A percentile compares a stretch with the other conserved stretches of the same genome.
Evolutionary conservation across 805 yeast genomes (phyloP).

Genomic region (Scheffersomyces ergatensis): DNA sequence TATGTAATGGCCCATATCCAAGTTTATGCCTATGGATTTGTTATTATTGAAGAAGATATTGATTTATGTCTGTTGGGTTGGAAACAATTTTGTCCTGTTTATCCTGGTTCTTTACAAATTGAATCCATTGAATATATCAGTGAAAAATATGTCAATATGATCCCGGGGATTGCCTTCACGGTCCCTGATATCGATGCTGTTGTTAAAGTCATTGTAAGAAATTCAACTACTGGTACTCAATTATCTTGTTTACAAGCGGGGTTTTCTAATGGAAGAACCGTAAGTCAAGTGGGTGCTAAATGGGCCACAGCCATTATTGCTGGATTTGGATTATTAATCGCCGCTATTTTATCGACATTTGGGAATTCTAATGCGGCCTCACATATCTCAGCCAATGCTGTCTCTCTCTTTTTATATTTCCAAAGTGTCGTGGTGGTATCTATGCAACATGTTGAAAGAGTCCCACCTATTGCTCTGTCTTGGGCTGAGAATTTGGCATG

Average conservation of each 20-base stretch:
- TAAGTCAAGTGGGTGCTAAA: slow-evolving; percentile 74
- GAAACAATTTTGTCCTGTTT: slow-evolving; percentile 89
- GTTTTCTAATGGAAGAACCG: slow-evolving; percentile 76
- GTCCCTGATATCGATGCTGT: slow-evolving; percentile 88
- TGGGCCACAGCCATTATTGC: slow-evolving; percentile 95
- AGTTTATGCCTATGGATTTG: slow-evolving; percentile 85
- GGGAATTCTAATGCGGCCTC: slow-evolving; percentile 90
- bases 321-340: slow-evolving; percentile 79
- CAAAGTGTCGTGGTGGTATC: slow-evolving; percentile 82
- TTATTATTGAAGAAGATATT: slow-evolving; percentile 54
- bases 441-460: slow-evolving; percentile 80
- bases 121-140: slow-evolving; percentile 65
- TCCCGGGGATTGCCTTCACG: slow-evolving; percentile 83
- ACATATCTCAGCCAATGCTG: slow-evolving; percentile 82
- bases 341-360: slow-evolving; percentile 79
- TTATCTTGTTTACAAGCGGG: slow-evolving; percentile 76
- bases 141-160: slow-evolving; percentile 44
- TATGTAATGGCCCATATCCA: slow-evolving; percentile 66
- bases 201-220: slow-evolving; percentile 53
- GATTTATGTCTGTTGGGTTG: slow-evolving; percentile 68
- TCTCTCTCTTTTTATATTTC: slow-evolving; percentile 80
- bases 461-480: slow-evolving; percentile 89
- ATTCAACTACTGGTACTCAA: slow-evolving; percentile 37
- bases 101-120: slow-evolving; percentile 77
- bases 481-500: slow-evolving; percentile 93